Evolutionary conservation across 2,329 filamentous ascomycete genomes (phyloP).

Genomic region (Kalaharituber pfeilii): DNA sequence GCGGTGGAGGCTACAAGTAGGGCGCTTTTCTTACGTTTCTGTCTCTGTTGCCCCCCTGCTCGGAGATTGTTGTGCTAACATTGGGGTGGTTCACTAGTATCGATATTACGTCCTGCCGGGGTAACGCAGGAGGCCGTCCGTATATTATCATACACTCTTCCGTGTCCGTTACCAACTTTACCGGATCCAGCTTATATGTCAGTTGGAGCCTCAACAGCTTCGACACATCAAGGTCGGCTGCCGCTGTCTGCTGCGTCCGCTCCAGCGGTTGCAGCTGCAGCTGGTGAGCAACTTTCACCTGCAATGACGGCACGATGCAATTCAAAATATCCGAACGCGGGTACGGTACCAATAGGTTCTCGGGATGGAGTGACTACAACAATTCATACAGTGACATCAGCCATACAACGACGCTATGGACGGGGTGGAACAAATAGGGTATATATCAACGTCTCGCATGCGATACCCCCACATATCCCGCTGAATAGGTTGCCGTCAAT

Average conservation of each 20-base stretch:
- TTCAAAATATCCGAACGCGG: conserved; percentile 14
- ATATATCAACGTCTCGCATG: conserved; percentile 22
- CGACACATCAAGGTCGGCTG: conserved; percentile 14
- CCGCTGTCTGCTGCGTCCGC: conserved; percentile 21
- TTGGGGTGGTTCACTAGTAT: conserved; percentile 14
- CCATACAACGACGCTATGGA: conserved; percentile 19
- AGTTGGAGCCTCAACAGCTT: conserved; percentile 12
- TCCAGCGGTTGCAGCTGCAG: conserved; percentile 20
- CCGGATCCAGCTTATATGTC: conserved; percentile 12
- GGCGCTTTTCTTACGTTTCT: conserved; percentile 4
- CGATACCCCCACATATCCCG: conserved; percentile 21
- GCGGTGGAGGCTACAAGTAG: conserved; percentile 15
- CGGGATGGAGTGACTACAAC: conserved; percentile 21
- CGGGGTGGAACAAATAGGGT: conserved; percentile 18
- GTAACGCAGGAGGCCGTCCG: conserved; percentile 20
- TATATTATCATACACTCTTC: conserved; percentile 21
- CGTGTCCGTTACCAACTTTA: conserved; percentile 20
- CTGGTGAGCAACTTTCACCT: conserved; percentile 21
- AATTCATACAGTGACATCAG: conserved; percentile 19
- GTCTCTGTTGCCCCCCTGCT: conserved; percentile 12
- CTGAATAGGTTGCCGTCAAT: conserved; percentile 20
- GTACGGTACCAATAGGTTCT: conserved; percentile 11
- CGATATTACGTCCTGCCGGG: conserved; percentile 15
- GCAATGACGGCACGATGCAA: conserved; percentile 16
- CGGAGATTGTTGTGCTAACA: no score